Evolutionary conservation across 805 yeast species (phyloP).

Genomic region (Brettanomyces bruxellensis): DNA sequence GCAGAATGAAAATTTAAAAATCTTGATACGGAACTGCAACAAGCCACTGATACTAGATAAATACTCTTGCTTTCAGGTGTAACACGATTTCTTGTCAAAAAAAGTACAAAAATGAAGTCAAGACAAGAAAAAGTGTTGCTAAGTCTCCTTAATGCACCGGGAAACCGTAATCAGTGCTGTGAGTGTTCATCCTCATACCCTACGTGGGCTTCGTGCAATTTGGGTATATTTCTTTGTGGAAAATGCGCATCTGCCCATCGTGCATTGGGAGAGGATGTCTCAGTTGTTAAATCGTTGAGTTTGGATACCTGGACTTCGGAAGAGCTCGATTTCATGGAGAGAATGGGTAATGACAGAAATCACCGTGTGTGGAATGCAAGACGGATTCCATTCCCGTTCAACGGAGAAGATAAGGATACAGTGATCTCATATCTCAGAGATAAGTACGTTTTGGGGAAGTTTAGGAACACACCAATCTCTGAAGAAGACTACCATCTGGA

Average conservation of each 20-base stretch:
- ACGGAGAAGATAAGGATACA: constrained; percentile 55
- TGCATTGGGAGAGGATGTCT: constrained; percentile 49
- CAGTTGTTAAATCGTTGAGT: constrained; percentile 63
- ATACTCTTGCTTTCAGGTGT: too few relatives aligned
- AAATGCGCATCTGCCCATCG: constrained; percentile 77
- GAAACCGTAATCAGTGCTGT: constrained; percentile 65
- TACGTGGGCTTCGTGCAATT: constrained; percentile 37
- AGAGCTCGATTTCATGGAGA: constrained; percentile 37
- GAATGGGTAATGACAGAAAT: constrained; percentile 57
- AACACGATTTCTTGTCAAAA: too few relatives aligned
- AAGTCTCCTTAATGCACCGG: constrained; percentile 48
- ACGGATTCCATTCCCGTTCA: constrained; percentile 61
- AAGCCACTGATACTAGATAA: too few relatives aligned
- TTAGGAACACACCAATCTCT: constrained; percentile 32
- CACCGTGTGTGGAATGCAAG: constrained; percentile 59
- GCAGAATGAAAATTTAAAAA: too few relatives aligned
- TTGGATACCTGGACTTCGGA: constrained; percentile 58
- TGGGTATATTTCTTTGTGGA: constrained; percentile 75
- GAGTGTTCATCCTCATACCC: constrained; percentile 68
- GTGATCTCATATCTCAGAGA: constrained; percentile 54
- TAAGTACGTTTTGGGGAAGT: constrained; percentile 61
- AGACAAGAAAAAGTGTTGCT: constrained; percentile 33
- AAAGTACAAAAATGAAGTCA: background rate
- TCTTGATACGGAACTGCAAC: too few relatives aligned
- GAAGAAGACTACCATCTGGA: constrained; percentile 28